Evolutionary conservation across 1,284 basidiomycete genomes (phyloP).

Genomic region (Amylostereum chailletii): DNA sequence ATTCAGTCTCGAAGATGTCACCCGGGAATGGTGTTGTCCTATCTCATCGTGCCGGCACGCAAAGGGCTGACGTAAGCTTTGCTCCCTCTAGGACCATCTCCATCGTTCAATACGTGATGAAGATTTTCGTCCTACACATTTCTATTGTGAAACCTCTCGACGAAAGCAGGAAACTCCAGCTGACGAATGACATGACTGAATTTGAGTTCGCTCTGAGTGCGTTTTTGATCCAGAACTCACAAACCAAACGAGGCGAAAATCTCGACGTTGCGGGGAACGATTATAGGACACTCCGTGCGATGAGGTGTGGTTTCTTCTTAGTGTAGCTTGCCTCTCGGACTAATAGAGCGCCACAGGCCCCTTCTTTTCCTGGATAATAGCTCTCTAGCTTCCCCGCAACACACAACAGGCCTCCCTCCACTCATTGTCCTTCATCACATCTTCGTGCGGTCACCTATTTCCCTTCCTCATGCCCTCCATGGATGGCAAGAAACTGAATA

Average conservation of each 20-base stretch:
- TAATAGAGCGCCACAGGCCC: slow-evolving; percentile 38
- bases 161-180: slow-evolving; percentile 84
- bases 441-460: slow-evolving; percentile 79
- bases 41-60: slow-evolving; percentile 14
- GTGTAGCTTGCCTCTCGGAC: neutral
- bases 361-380: slow-evolving; percentile 80
- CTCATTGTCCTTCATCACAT: slow-evolving; percentile 87
- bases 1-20: slow-evolving; percentile 63
- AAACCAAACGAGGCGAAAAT: slow-evolving; percentile 51
- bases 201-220: slow-evolving; percentile 84
- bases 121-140: slow-evolving; percentile 82
- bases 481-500: slow-evolving; percentile 93
- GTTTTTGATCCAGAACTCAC: slow-evolving; percentile 56
- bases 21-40: slow-evolving; percentile 53
- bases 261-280: slow-evolving; percentile 73
- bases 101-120: slow-evolving; percentile 70
- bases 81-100: slow-evolving; percentile 44
- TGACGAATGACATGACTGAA: slow-evolving; percentile 93
- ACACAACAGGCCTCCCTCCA: slow-evolving; percentile 69
- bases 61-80: neutral
- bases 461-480: slow-evolving; percentile 79
- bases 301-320: slow-evolving; percentile 47
- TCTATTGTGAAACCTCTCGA: slow-evolving; percentile 83
- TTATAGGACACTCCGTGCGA: slow-evolving; percentile 70
- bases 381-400: slow-evolving; percentile 51